Conservation (phyloP, 768 basidiomycete species). For the Kwoniella sp. region DNA sequence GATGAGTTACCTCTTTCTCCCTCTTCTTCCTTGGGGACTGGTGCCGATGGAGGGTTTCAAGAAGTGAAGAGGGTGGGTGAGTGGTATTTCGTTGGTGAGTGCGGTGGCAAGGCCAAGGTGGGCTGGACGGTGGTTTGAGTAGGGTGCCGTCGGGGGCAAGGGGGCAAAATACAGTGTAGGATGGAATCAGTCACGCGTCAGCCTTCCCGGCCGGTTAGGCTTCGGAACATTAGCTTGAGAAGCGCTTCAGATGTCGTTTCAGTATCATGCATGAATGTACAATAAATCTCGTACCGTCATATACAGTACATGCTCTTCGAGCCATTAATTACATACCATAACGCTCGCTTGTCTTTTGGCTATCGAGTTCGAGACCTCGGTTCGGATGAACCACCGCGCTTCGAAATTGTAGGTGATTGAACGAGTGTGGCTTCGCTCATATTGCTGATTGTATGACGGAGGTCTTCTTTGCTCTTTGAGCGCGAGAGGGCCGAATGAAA, state of each 20-base stretch:
- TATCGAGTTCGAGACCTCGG: no score
- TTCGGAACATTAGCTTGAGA: no score
- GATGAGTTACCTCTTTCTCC: slow-evolving; percentile 3
- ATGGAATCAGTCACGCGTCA: no score
- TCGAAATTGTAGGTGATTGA: not conserved
- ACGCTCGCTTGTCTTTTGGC: no score
- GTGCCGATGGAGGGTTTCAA: not conserved
- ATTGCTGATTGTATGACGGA: slow-evolving; percentile 12
- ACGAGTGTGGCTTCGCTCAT: slow-evolving; percentile 22
- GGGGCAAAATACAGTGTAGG: not conserved
- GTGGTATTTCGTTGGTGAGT: slow-evolving; percentile 14
- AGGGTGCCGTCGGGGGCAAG: no score
- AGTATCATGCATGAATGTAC: no score
- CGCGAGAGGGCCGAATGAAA: slow-evolving; percentile 30
- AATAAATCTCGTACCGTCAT: no score
- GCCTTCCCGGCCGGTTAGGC: no score
- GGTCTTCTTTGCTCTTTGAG: not conserved
- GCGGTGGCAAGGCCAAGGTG: not conserved
- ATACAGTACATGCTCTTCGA: no score
- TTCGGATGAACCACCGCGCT: no score
- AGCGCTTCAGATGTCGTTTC: no score
- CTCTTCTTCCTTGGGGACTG: not conserved
- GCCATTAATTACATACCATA: no score
- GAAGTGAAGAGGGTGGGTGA: slow-evolving; percentile 14
- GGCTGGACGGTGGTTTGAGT: slow-evolving; percentile 4